phyloP scores from a whole-genome alignment of 805 yeast genomes.

The Monosporozyma servazzii region DNA sequence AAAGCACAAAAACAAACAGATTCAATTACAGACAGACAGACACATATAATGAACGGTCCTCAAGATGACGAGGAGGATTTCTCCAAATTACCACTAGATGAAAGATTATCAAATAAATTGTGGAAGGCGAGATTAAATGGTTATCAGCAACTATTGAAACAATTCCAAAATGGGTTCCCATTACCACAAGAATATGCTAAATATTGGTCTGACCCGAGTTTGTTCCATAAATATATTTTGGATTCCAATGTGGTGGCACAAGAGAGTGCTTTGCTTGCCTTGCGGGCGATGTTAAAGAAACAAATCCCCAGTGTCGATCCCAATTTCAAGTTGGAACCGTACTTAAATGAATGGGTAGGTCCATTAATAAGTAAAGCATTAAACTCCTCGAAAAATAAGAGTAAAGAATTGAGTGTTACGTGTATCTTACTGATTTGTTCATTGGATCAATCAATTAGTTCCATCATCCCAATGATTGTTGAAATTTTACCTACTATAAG shows the following conservation, averaged over 20 bases:
- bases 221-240: constrained; percentile 48
- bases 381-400: constrained; percentile 63
- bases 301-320: background rate
- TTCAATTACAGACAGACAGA: background rate
- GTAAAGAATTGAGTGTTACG: constrained; percentile 57
- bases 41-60: background rate
- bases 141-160: constrained; percentile 50
- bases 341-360: constrained; percentile 17
- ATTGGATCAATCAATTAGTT: constrained; percentile 52
- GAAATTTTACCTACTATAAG: constrained; percentile 53
- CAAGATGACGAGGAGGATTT: constrained; percentile 47
- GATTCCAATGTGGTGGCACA: constrained; percentile 90
- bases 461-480: constrained; percentile 37
- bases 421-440: constrained; percentile 58
- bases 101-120: constrained; percentile 56
- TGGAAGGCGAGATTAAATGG: constrained; percentile 87
- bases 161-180: constrained; percentile 36
- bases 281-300: constrained; percentile 34
- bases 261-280: constrained; percentile 61
- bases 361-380: constrained; percentile 72
- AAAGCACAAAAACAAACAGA: background rate
- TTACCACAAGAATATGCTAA: constrained; percentile 12
- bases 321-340: background rate
- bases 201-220: constrained; percentile 44
- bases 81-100: constrained; percentile 53